Percentiles rank a stretch among this genome's conserved stretches.
These are phyloP conservation scores for Papilionanthe hybrid DNA, from an alignment of 116 monocot species.

Conservation along the genomic window DNA sequence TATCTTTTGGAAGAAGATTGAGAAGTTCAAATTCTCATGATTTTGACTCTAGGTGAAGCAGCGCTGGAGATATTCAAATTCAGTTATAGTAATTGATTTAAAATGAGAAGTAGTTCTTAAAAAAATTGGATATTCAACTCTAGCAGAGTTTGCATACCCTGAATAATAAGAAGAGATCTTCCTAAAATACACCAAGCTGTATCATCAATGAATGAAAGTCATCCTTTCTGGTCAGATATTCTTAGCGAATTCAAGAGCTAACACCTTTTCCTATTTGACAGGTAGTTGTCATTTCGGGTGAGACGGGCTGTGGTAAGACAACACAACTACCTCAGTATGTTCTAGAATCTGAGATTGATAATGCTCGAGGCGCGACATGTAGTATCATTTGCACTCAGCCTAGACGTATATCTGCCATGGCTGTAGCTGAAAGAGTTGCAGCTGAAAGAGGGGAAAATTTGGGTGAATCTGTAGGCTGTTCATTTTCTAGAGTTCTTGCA, in stretches of 20 bases:
- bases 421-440: constrained; percentile 96
- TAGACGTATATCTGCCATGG: constrained; percentile 93
- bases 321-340: constrained; percentile 97
- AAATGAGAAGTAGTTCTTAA: no score
- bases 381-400: constrained; percentile 97
- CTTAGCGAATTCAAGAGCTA: not conserved
- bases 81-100: not conserved
- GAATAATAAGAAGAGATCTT: not conserved
- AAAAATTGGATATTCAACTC: not conserved
- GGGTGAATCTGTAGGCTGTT: constrained; percentile 83
- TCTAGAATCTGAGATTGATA: constrained; percentile 91
- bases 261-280: constrained; percentile 27
- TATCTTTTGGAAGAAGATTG: no score
- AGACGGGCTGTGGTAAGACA: constrained; percentile 98
- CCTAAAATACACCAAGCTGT: not conserved
- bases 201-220: not conserved
- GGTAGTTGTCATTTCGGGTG: constrained; percentile 96
- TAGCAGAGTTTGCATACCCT: not conserved
- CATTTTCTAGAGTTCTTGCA: not conserved
- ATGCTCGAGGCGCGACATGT: constrained; percentile 77
- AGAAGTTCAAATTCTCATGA: not conserved
- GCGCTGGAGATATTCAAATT: not conserved
- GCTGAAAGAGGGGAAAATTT: constrained; percentile 91
- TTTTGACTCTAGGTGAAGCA: not conserved
- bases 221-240: not conserved